phyloP scores from a whole-genome alignment of 345 rosid genomes.

The Hypericum androsaemum region DNA sequence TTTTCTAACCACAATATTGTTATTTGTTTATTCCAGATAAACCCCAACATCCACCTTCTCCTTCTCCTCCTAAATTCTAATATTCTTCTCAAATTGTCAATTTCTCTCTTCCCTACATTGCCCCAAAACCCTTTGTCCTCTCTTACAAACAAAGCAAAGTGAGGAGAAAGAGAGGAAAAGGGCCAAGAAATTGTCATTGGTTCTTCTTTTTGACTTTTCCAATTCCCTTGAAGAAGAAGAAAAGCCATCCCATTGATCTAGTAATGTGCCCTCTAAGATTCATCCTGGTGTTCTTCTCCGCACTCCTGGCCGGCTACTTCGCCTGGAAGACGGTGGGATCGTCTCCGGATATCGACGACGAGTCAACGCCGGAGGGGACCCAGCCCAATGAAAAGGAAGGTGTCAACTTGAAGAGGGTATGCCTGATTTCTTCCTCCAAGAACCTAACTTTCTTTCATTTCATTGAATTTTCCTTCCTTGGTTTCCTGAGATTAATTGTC shows the following conservation, averaged over 20 bases:
- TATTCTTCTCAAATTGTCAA: too few relatives aligned
- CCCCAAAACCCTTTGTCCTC: too few relatives aligned
- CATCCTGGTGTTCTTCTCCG: conserved; percentile 18
- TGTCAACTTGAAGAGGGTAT: conserved; percentile 43
- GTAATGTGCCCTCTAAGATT: conserved; percentile 23
- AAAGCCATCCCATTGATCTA: not conserved
- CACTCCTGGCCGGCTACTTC: conserved; percentile 14
- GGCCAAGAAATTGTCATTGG: too few relatives aligned
- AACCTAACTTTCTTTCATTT: not conserved
- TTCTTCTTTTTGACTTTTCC: too few relatives aligned
- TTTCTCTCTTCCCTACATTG: too few relatives aligned
- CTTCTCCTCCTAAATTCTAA: too few relatives aligned
- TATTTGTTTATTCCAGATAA: too few relatives aligned
- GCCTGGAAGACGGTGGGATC: conserved; percentile 78
- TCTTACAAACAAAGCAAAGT: too few relatives aligned
- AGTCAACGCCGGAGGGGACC: conserved; percentile 22
- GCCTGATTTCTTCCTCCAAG: not conserved
- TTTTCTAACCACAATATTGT: too few relatives aligned
- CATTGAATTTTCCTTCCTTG: not conserved
- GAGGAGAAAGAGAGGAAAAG: too few relatives aligned
- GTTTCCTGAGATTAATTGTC: conserved; percentile 2
- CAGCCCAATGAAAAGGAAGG: conserved; percentile 32
- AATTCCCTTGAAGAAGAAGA: too few relatives aligned
- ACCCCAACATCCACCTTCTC: too few relatives aligned
- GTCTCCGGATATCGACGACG: conserved; percentile 39